Evolutionary conservation across 352 stramenopile genomes (phyloP), one percentile per base, ranked within the genome.

Genomic region (Globisporangium nagaii): DNA sequence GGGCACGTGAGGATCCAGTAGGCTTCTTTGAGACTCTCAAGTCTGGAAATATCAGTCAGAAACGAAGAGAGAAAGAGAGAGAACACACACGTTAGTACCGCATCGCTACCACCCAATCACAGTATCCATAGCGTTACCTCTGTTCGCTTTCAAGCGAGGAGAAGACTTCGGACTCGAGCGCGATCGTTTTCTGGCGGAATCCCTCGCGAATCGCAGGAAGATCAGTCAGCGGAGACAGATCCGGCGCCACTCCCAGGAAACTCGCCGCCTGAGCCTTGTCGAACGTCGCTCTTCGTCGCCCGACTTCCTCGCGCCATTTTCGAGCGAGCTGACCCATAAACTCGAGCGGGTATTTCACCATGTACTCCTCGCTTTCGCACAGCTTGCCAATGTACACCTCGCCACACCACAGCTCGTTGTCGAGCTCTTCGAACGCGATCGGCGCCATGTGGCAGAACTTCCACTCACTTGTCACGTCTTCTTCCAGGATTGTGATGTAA

Each of bases 361-460:
- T 49, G 60, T 84, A 97, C 15, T 90, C 75, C 17, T 83, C 56
- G 43, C 87, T 63, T 46, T 96, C 80, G 58, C 90, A 98, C n/a
- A 97, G 86, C 41, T 97, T 93, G 24, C 72, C 65, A 30, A 98
- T 64, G 50, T 98, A 98, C 51, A 97, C 92, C 31, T 94, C 95
- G 62, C 94, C 79, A 61, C 93, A 98, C 75, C 93, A 98, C 3
- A 98, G 56, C 65, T 98, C 95, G 48, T 92, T 62, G 19, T 90
- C 68, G 0, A 98, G 74, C 22, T 96, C 78, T 2, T 78, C 71
- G 62, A 97, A 98, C 0, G 77, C 63, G 43, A 98, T 72, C 15
- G 84, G 86, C 24, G 94, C 92, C 70, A 98, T 98, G 2, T 89
- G 86, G 36, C 77, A 93, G 61, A 95, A 98, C 30, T 88, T 78